Evolutionary conservation across 2,329 filamentous ascomycete species (phyloP).

Genomic region (Magnaporthiopsis rhizophila): DNA sequence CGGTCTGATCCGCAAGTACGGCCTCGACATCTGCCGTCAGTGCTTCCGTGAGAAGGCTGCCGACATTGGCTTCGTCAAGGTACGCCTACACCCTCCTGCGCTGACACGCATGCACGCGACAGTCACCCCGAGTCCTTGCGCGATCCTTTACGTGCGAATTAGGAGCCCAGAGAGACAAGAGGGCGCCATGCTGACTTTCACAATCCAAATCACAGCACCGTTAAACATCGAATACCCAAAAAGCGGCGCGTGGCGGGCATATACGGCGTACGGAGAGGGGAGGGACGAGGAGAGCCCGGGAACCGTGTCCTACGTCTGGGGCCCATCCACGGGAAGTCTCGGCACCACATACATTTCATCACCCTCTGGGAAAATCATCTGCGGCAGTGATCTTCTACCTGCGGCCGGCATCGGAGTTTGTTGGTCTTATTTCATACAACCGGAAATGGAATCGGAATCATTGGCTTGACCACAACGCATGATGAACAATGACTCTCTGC

Average conservation of each 20-base stretch:
- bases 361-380: neutral
- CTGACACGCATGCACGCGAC: neutral
- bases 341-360: neutral
- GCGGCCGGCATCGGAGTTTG: conserved; percentile 7
- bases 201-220: conserved; percentile 8
- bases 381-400: neutral
- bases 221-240: conserved; percentile 8
- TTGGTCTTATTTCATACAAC: conserved; percentile 6
- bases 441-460: conserved; percentile 8
- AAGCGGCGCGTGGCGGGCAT: neutral
- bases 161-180: neutral
- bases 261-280: conserved; percentile 6
- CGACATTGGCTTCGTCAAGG: conserved; percentile 69
- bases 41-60: conserved; percentile 69
- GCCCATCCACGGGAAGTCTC: neutral
- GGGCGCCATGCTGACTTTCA: neutral
- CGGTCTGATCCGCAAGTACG: conserved; percentile 99
- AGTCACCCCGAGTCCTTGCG: neutral
- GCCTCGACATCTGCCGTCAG: conserved; percentile 80
- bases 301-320: neutral
- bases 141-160: neutral
- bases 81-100: conserved; percentile 23
- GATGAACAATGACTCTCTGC: neutral
- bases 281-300: neutral
- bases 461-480: conserved; percentile 3